These are phyloP conservation scores for Escallonia rubra DNA, from an alignment of 129 eudicot species.

Conservation along the genomic window DNA sequence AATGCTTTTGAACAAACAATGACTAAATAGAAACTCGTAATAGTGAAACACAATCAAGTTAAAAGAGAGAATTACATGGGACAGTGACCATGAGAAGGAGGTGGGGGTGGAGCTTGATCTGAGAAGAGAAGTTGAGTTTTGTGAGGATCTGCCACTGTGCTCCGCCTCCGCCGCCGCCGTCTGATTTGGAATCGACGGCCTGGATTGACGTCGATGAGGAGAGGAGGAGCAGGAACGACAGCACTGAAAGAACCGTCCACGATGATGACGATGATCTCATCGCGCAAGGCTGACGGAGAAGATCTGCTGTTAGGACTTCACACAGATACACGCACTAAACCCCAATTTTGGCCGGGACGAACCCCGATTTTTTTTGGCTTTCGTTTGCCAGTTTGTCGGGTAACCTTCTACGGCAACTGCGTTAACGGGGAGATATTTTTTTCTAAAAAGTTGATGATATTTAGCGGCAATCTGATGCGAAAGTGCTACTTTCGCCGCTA, in stretches of 20 bases:
- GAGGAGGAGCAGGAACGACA: constrained; percentile 4
- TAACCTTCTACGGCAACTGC: no score
- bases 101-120: constrained; percentile 69
- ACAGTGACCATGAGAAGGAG: constrained; percentile 68
- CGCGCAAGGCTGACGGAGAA: constrained; percentile 22
- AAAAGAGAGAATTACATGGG: constrained; percentile 49
- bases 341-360: no score
- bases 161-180: constrained; percentile 8
- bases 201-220: constrained; percentile 17
- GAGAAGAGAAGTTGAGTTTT: constrained; percentile 64
- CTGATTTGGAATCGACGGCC: constrained; percentile 23
- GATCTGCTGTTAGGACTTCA: constrained; percentile 52
- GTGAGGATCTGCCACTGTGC: constrained; percentile 72
- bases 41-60: neutral
- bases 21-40: no score
- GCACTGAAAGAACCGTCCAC: neutral
- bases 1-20: no score
- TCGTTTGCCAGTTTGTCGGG: no score
- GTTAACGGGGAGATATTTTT: no score
- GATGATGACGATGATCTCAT: neutral
- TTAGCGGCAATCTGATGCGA: no score
- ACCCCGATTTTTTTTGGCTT: no score
- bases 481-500: no score
- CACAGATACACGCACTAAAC: neutral
- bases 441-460: no score